Evolutionary conservation across 345 rosid genomes (phyloP).

Genomic region (Murraya koenigii): DNA sequence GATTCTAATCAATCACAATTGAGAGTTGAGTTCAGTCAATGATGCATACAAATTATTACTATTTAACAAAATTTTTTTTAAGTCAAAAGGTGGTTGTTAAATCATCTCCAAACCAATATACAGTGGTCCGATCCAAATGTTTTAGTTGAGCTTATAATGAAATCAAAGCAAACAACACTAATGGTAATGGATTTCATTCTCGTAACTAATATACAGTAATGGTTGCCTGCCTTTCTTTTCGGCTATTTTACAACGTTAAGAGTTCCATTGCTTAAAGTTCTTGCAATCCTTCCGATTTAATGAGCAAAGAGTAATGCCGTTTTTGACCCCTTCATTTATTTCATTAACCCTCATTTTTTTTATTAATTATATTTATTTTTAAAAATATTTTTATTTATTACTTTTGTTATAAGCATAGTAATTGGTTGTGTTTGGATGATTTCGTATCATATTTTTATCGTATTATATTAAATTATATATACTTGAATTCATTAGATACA

Average conservation of each 20-base stretch:
- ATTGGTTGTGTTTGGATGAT: no score
- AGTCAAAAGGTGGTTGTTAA: not conserved
- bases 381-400: no score
- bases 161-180: not conserved
- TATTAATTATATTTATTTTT: no score
- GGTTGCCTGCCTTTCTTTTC: not conserved
- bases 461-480: no score
- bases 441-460: no score
- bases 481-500: fast-evolving
- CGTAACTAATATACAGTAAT: not conserved
- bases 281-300: not conserved
- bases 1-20: not conserved
- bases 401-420: no score
- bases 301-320: no score
- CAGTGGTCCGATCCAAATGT: not conserved
- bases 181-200: not conserved
- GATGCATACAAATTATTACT: not conserved
- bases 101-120: not conserved
- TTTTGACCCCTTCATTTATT: no score
- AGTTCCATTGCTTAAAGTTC: no score
- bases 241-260: no score
- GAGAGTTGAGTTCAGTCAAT: not conserved
- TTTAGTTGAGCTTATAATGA: not conserved
- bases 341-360: no score
- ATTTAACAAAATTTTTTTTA: not conserved